Percentiles rank a stretch among this genome's conserved stretches.
Evolutionary conservation across 163 green algal species (phyloP).

Genomic region (Scenedesmus sp.): DNA sequence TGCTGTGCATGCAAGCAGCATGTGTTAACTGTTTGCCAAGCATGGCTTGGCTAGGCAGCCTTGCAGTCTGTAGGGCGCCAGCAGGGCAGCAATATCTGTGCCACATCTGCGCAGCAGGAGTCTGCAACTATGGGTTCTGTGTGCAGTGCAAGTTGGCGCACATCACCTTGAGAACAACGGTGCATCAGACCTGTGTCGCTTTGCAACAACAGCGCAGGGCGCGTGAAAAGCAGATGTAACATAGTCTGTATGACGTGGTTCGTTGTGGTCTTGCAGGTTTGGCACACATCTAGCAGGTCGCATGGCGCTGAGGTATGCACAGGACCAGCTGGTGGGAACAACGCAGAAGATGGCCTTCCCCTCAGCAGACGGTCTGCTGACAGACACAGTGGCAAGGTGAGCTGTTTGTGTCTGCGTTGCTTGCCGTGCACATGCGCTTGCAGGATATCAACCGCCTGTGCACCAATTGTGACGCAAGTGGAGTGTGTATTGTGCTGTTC

Average conservation of each 20-base stretch:
- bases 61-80: too few relatives aligned
- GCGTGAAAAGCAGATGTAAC: neutral
- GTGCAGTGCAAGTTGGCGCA: too few relatives aligned
- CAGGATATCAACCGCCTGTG: neutral
- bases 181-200: too few relatives aligned
- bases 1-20: neutral
- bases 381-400: conserved; percentile 35
- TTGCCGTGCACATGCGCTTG: neutral
- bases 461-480: neutral
- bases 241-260: too few relatives aligned
- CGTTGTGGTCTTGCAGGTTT: neutral
- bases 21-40: neutral
- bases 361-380: conserved; percentile 11
- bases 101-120: too few relatives aligned
- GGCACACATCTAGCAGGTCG: neutral
- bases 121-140: too few relatives aligned
- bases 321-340: conserved; percentile 23
- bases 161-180: too few relatives aligned
- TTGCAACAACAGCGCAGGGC: neutral
- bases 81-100: too few relatives aligned
- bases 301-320: conserved; percentile 31
- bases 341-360: conserved; percentile 29
- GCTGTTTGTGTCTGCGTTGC: neutral
- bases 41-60: too few relatives aligned
- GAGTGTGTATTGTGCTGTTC: too few relatives aligned